Conservation (phyloP, 208 protist species). For the Trypanosoma avium region DNA sequence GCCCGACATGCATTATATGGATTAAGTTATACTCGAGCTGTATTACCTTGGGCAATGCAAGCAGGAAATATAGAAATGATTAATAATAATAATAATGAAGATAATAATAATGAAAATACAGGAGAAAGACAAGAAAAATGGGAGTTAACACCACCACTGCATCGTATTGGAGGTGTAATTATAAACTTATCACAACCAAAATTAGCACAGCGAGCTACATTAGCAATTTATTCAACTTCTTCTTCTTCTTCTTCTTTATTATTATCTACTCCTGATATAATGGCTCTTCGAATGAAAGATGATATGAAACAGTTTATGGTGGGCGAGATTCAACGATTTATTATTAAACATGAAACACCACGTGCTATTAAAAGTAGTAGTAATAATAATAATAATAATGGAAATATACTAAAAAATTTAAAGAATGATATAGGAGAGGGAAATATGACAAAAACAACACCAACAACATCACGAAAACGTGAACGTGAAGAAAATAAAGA, state of each 20-base stretch:
- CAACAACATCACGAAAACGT: constrained; percentile 1
- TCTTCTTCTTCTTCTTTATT: not conserved
- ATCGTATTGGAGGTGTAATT: constrained; percentile 26
- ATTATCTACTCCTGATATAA: not conserved
- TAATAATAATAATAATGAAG: constrained; percentile 9
- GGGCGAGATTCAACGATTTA: constrained; percentile 42
- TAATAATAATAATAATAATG: not conserved
- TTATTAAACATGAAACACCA: constrained; percentile 19
- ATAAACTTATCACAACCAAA: not conserved
- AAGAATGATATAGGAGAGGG: constrained; percentile 1
- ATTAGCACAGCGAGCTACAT: not conserved
- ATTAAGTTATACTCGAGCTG: not conserved
- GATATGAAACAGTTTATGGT: constrained; percentile 49
- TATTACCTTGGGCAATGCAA: not conserved
- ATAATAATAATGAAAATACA: no score
- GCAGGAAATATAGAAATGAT: constrained; percentile 14
- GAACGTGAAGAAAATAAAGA: constrained; percentile 1
- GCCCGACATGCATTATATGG: not conserved
- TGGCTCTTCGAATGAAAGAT: constrained; percentile 34
- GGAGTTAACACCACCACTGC: constrained; percentile 46
- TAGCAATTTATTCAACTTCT: not conserved
- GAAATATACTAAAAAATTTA: not conserved
- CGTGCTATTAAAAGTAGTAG: not conserved
- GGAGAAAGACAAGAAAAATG: constrained; percentile 26
- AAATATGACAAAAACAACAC: no score